Evolutionary conservation across 1,139 yeast genomes (phyloP).

Genomic region (Pichia sp.): DNA sequence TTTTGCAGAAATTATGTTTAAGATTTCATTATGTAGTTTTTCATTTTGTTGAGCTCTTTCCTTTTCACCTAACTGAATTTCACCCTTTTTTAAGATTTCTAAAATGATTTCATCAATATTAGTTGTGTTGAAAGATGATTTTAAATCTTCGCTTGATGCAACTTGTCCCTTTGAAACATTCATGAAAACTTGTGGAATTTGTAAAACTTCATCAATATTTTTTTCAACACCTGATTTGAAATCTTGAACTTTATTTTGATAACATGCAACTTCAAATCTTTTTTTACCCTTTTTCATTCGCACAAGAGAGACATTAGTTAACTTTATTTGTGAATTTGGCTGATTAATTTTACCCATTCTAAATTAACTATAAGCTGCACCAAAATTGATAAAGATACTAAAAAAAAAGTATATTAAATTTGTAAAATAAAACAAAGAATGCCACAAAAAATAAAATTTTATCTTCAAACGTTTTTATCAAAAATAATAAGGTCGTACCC

Average conservation of each 20-base stretch:
- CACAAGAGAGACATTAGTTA: conserved; percentile 91
- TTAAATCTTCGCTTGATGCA: conserved; percentile 81
- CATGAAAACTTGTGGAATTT: conserved; percentile 87
- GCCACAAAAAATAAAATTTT: neutral
- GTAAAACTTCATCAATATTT: conserved; percentile 91
- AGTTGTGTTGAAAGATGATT: conserved; percentile 67
- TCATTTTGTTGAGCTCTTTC: conserved; percentile 75
- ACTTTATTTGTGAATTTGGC: conserved; percentile 80
- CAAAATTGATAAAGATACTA: neutral
- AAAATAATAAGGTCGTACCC: conserved; percentile 63
- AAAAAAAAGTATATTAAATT: neutral
- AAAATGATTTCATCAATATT: conserved; percentile 67
- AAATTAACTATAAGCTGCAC: neutral
- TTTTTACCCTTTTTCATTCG: conserved; percentile 86
- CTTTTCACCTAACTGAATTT: conserved; percentile 88
- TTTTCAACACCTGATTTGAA: conserved; percentile 87
- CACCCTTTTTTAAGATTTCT: conserved; percentile 84
- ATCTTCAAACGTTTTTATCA: neutral
- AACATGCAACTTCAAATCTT: conserved; percentile 92
- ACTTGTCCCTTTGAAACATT: conserved; percentile 94
- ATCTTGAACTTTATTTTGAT: conserved; percentile 94
- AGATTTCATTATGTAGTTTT: conserved; percentile 54
- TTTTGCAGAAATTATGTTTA: conserved; percentile 79
- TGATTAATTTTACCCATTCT: conserved; percentile 52
- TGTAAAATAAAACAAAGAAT: neutral